These are phyloP conservation scores for Colletotrichum truncatum DNA, from an alignment of 2,329 filamentous ascomycete species.

Conservation along the genomic window DNA sequence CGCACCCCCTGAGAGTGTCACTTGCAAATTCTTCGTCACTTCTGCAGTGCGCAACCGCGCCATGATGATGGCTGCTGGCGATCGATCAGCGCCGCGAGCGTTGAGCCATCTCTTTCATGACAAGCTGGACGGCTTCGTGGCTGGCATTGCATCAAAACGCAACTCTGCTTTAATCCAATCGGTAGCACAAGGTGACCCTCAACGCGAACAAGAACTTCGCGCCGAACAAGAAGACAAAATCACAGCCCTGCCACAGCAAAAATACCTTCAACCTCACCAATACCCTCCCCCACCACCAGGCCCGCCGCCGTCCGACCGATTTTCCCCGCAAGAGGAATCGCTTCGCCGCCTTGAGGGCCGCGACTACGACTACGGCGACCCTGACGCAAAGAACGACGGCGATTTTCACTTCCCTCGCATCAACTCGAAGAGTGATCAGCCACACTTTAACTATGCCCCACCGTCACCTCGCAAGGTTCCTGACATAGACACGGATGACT, in stretches of 20 bases:
- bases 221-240: constrained; percentile 87
- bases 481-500: constrained; percentile 29
- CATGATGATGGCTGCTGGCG: constrained; percentile 35
- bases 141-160: constrained; percentile 85
- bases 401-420: constrained; percentile 69
- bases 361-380: constrained; percentile 53
- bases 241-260: constrained; percentile 78
- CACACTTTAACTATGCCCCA: constrained; percentile 67
- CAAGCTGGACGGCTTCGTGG: constrained; percentile 87
- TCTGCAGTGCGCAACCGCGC: constrained; percentile 68
- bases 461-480: constrained; percentile 49
- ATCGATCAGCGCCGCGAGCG: constrained; percentile 65
- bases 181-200: constrained; percentile 80
- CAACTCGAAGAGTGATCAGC: constrained; percentile 55
- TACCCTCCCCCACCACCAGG: constrained; percentile 40
- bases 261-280: constrained; percentile 67
- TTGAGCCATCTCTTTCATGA: constrained; percentile 84
- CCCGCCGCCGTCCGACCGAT: constrained; percentile 40
- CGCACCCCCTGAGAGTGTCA: constrained; percentile 87
- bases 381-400: constrained; percentile 42
- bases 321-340: constrained; percentile 54
- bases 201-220: constrained; percentile 82
- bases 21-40: constrained; percentile 95
- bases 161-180: constrained; percentile 85
- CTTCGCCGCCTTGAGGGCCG: constrained; percentile 59